These are phyloP conservation scores for Kuraishia ogatae DNA, from an alignment of 805 yeast species.

Conservation along the genomic window DNA sequence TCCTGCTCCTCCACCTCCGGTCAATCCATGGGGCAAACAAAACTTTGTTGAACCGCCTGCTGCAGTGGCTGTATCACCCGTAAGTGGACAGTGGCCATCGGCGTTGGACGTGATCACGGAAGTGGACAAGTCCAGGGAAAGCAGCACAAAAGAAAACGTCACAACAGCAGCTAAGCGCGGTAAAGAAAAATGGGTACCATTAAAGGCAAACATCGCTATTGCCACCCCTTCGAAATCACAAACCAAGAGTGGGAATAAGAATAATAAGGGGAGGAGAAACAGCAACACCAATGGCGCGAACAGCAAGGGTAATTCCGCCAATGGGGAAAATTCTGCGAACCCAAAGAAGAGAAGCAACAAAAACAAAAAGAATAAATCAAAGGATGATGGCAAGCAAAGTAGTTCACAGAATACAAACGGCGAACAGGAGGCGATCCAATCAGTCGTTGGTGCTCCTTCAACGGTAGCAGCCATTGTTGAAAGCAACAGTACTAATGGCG, in stretches of 20 bases:
- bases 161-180: conserved; percentile 22
- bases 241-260: not conserved
- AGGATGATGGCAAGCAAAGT: not conserved
- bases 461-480: not conserved
- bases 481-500: not conserved
- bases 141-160: conserved; percentile 5
- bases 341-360: not conserved
- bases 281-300: not conserved
- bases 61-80: not conserved
- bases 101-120: not conserved
- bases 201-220: conserved; percentile 44
- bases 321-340: not conserved
- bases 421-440: not conserved
- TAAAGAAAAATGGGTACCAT: conserved; percentile 70
- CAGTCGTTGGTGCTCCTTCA: not conserved
- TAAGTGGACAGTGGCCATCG: not conserved
- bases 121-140: conserved; percentile 11
- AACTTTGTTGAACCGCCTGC: not conserved
- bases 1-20: conserved; percentile 3
- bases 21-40: conserved; percentile 3
- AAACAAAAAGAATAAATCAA: not conserved
- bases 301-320: not conserved
- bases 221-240: conserved; percentile 16
- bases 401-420: not conserved
- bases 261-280: not conserved